Percentiles rank a stretch among this genome's conserved stretches.
These are phyloP conservation scores for Pseudogymnoascus sp. DNA, from an alignment of 2,329 filamentous ascomycete genomes.

Conservation along the genomic window DNA sequence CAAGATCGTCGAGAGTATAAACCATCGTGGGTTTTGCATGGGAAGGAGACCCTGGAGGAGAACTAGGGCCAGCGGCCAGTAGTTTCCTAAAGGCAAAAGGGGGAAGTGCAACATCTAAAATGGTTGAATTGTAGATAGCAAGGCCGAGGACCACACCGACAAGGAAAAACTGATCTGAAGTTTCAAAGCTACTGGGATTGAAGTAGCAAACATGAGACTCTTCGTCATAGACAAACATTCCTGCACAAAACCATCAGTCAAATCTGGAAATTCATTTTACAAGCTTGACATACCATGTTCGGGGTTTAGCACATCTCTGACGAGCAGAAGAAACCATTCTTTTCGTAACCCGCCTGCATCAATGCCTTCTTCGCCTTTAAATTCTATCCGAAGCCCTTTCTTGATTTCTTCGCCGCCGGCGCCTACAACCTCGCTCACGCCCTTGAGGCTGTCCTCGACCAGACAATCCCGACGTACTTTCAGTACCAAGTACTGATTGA, in stretches of 20 bases:
- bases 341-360: constrained; percentile 85
- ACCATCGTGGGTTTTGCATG: constrained; percentile 55
- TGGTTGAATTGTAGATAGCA: constrained; percentile 92
- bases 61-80: constrained; percentile 63
- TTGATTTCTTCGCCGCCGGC: constrained; percentile 78
- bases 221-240: constrained; percentile 88
- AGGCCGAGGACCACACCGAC: constrained; percentile 81
- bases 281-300: constrained; percentile 59
- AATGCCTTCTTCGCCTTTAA: constrained; percentile 81
- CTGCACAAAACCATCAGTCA: constrained; percentile 34
- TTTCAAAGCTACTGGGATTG: constrained; percentile 82
- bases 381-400: constrained; percentile 78
- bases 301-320: constrained; percentile 84
- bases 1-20: constrained; percentile 72
- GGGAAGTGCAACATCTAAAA: constrained; percentile 78
- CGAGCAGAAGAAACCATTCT: constrained; percentile 86
- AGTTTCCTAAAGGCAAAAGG: constrained; percentile 87
- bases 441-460: constrained; percentile 77
- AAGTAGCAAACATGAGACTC: constrained; percentile 90
- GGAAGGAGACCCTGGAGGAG: constrained; percentile 44
- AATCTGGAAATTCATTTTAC: background rate
- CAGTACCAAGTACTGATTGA: constrained; percentile 70
- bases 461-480: constrained; percentile 76
- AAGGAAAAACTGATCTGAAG: constrained; percentile 83
- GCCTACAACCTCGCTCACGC: constrained; percentile 77